Percentiles rank a stretch among this genome's conserved stretches.
phyloP scores from a whole-genome alignment of 148 eudicot genomes.

The Pharnaceum exiguum region DNA sequence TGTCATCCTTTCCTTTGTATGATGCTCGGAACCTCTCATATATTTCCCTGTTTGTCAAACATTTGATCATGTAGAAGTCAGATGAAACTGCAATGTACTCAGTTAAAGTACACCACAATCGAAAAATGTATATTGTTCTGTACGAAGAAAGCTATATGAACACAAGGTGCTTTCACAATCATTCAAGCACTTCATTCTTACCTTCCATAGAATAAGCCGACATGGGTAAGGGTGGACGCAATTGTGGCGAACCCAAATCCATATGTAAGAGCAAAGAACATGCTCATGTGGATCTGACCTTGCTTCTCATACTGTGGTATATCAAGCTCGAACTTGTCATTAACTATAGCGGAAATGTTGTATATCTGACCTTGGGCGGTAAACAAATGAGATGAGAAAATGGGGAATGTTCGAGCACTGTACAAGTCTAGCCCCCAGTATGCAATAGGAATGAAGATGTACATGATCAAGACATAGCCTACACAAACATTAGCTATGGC shows the following conservation, averaged over 20 bases:
- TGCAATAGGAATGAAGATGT: constrained; percentile 59
- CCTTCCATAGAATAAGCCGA: constrained; percentile 81
- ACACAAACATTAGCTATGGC: constrained; percentile 64
- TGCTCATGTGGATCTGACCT: constrained; percentile 77
- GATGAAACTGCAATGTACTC: too few relatives aligned
- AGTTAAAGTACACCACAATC: too few relatives aligned
- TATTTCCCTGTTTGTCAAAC: constrained; percentile 61
- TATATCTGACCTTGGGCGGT: constrained; percentile 59
- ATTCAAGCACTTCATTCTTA: constrained; percentile 18
- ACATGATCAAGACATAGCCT: constrained; percentile 62
- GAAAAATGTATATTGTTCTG: too few relatives aligned
- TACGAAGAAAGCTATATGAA: too few relatives aligned
- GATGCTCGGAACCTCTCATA: constrained; percentile 65
- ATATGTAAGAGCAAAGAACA: constrained; percentile 84
- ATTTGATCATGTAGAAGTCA: too few relatives aligned
- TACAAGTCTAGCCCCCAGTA: constrained; percentile 88
- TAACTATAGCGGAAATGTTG: constrained; percentile 69
- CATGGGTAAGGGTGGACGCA: constrained; percentile 80
- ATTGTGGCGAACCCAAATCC: constrained; percentile 93
- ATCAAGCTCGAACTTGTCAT: constrained; percentile 69
- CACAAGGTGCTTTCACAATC: too few relatives aligned
- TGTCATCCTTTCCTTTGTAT: constrained; percentile 67
- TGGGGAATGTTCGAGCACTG: constrained; percentile 61
- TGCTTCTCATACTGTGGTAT: constrained; percentile 38
- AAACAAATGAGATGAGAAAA: constrained; percentile 80